Evolutionary conservation across 768 basidiomycete species (phyloP).

Genomic region (Nidularia pulvinata): DNA sequence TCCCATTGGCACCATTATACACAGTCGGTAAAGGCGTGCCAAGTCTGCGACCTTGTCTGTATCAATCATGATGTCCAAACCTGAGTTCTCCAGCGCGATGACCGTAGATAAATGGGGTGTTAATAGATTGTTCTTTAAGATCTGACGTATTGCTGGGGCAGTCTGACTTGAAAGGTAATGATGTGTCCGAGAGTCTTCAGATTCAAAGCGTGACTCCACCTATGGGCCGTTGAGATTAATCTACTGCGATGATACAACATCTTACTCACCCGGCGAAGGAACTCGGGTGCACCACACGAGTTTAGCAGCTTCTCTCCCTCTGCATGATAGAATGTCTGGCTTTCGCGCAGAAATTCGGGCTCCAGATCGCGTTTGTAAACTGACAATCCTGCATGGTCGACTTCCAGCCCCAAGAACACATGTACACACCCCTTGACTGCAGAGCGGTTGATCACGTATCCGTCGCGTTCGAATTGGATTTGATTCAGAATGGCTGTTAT

Average conservation of each 20-base stretch:
- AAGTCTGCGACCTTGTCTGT: conserved; percentile 76
- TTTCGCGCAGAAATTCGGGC: conserved; percentile 76
- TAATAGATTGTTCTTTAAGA: conserved; percentile 79
- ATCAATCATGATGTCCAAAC: conserved; percentile 88
- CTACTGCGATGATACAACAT: neutral
- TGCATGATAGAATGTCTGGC: conserved; percentile 71
- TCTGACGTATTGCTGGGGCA: conserved; percentile 61
- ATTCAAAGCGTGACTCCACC: conserved; percentile 80
- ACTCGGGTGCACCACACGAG: conserved; percentile 80
- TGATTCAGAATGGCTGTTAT: conserved; percentile 82
- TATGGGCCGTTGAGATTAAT: conserved; percentile 23
- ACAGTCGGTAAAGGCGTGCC: conserved; percentile 77
- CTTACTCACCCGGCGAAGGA: conserved; percentile 69
- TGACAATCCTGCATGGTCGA: conserved; percentile 45
- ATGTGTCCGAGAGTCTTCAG: conserved; percentile 82
- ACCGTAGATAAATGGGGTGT: conserved; percentile 75
- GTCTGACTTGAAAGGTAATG: conserved; percentile 87
- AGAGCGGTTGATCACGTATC: conserved; percentile 89
- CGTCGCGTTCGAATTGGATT: conserved; percentile 90
- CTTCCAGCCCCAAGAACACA: conserved; percentile 71
- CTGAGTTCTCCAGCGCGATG: conserved; percentile 80
- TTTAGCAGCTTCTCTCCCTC: conserved; percentile 76
- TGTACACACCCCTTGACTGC: conserved; percentile 89
- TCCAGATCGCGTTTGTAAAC: conserved; percentile 88
- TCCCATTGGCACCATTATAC: conserved; percentile 65